phyloP scores from a whole-genome alignment of 441 rosid genomes.

The Populus hybrid region DNA sequence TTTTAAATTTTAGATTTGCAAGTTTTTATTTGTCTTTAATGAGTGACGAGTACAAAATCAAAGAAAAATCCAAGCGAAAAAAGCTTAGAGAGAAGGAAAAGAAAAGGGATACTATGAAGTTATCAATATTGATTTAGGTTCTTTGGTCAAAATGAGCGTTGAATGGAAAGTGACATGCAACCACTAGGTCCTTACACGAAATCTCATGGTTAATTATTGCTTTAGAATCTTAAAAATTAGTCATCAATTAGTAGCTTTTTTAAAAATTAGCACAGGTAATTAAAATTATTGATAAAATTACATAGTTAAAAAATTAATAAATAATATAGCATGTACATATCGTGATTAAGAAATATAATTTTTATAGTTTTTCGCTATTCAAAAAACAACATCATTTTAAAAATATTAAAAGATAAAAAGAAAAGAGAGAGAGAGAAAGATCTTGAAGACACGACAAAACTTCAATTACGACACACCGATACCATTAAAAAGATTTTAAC shows the following conservation, averaged over 20 bases:
- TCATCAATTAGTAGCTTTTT: no score
- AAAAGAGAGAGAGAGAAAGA: no score
- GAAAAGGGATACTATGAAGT: neutral
- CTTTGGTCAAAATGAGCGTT: neutral
- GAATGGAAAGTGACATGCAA: neutral
- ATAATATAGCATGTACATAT: no score
- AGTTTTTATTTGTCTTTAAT: neutral
- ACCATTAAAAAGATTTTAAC: rapidly evolving
- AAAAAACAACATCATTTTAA: rapidly evolving
- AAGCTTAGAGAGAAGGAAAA: neutral
- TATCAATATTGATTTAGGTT: neutral
- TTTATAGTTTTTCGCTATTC: no score
- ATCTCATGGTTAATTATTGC: neutral
- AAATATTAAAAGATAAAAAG: no score
- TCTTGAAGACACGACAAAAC: no score
- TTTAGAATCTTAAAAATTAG: no score
- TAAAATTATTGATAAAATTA: no score
- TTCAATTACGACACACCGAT: rapidly evolving
- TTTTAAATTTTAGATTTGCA: neutral
- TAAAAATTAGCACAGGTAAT: no score
- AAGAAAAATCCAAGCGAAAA: no score
- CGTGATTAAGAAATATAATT: no score
- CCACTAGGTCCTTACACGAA: neutral
- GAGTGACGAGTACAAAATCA: neutral
- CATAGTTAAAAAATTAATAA: no score